Conservation (phyloP, 75 land plant species). For the Chamaecyparis obtusa region DNA sequence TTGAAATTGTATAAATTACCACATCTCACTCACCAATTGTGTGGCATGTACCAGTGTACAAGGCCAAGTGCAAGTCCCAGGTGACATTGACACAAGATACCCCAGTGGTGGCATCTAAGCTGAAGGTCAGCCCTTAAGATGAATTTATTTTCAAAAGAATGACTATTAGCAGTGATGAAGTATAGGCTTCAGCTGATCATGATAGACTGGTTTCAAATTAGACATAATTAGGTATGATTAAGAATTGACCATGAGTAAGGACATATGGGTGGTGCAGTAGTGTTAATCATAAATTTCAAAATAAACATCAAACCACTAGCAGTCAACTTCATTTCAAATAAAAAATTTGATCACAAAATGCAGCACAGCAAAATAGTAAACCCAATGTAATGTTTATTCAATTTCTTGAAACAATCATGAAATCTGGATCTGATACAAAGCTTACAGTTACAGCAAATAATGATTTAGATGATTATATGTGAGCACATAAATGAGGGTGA, state of each 20-base stretch:
- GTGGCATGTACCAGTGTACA: not conserved
- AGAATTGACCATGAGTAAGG: not conserved
- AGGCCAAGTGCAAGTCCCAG: not conserved
- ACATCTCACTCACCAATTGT: not conserved
- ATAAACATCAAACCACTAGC: too few relatives aligned
- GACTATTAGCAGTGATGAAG: not conserved
- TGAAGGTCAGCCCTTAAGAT: not conserved
- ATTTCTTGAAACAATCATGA: too few relatives aligned
- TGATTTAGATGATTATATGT: too few relatives aligned
- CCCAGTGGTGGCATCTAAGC: not conserved
- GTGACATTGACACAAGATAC: not conserved
- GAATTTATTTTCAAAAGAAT: not conserved
- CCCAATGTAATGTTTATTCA: too few relatives aligned
- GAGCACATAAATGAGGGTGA: too few relatives aligned
- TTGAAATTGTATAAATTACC: not conserved
- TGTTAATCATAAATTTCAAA: too few relatives aligned
- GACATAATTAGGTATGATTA: not conserved
- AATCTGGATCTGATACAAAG: too few relatives aligned
- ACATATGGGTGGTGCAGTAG: too few relatives aligned
- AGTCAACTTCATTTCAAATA: too few relatives aligned
- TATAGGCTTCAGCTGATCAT: not conserved
- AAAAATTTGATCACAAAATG: too few relatives aligned
- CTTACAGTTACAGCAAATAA: too few relatives aligned
- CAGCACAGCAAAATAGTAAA: too few relatives aligned
- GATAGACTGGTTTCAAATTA: not conserved